A percentile compares a stretch with the other conserved stretches of the same genome.
phyloP scores from a whole-genome alignment of 2,329 filamentous ascomycete species.

The Hymenoscyphus infarciens region DNA sequence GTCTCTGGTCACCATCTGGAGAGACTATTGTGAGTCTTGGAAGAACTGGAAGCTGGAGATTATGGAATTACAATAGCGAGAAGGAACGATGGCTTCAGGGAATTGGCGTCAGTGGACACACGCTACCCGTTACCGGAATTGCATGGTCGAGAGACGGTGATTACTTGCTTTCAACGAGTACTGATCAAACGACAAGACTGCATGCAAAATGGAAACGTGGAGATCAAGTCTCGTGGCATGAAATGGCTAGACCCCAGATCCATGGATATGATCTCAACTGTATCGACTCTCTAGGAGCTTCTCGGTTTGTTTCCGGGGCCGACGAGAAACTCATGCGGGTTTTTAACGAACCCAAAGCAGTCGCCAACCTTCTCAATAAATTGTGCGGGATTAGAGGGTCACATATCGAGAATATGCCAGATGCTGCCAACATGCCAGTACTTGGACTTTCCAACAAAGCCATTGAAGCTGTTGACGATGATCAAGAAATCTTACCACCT shows the following conservation, averaged over 20 bases:
- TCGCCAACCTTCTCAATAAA: slow-evolving; percentile 68
- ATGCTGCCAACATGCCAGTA: slow-evolving; percentile 91
- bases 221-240: slow-evolving; percentile 72
- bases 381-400: slow-evolving; percentile 58
- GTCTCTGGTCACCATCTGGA: slow-evolving; percentile 82
- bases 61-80: slow-evolving; percentile 65
- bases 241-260: slow-evolving; percentile 92
- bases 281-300: slow-evolving; percentile 68
- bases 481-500: slow-evolving; percentile 42
- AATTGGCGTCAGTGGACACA: slow-evolving; percentile 79
- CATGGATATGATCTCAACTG: slow-evolving; percentile 98
- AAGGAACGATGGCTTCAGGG: slow-evolving; percentile 71
- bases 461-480: slow-evolving; percentile 56
- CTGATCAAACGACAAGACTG: slow-evolving; percentile 88
- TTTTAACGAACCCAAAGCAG: slow-evolving; percentile 82
- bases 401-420: slow-evolving; percentile 57
- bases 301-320: slow-evolving; percentile 86
- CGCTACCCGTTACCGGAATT: slow-evolving; percentile 74
- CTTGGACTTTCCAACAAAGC: slow-evolving; percentile 96
- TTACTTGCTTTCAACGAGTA: slow-evolving; percentile 84
- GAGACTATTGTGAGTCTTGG: slow-evolving; percentile 75
- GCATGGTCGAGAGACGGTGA: slow-evolving; percentile 79
- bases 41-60: slow-evolving; percentile 87
- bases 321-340: slow-evolving; percentile 98
- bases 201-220: slow-evolving; percentile 71